These are phyloP conservation scores for Zymoseptoria ardabiliae DNA, from an alignment of 2,329 filamentous ascomycete species.

Conservation along the genomic window DNA sequence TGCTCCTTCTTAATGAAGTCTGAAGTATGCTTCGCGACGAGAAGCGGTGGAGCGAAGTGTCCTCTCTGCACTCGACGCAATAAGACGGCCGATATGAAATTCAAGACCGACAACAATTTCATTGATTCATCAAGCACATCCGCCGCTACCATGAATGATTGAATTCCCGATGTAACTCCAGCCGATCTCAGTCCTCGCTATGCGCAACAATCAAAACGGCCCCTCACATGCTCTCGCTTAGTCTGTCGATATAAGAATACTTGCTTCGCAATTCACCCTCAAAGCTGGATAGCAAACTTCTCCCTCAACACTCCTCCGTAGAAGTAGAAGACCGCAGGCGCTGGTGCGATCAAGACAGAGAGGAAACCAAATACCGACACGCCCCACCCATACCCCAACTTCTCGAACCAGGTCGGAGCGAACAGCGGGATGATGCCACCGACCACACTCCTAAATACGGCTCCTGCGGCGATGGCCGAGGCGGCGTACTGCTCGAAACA, in stretches of 20 bases:
- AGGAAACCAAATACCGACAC: constrained; percentile 42
- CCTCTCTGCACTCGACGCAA: not conserved
- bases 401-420: constrained; percentile 38
- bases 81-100: not conserved
- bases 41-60: too few species aligned
- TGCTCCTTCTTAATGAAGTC: too few species aligned
- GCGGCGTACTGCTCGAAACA: constrained; percentile 46
- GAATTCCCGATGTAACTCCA: not conserved
- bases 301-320: constrained; percentile 42
- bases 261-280: not conserved
- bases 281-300: constrained; percentile 35
- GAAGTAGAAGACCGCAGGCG: constrained; percentile 43
- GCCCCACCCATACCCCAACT: constrained; percentile 44
- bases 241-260: too few species aligned
- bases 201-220: not conserved
- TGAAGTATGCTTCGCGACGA: too few species aligned
- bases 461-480: constrained; percentile 44
- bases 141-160: not conserved
- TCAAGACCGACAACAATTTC: not conserved
- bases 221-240: not conserved
- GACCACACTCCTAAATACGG: constrained; percentile 41
- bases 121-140: not conserved
- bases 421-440: constrained; percentile 43
- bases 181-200: not conserved
- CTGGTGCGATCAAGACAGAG: constrained; percentile 40